These are phyloP conservation scores for Talinum fruticosum DNA, from an alignment of 148 eudicot species.

Conservation along the genomic window DNA sequence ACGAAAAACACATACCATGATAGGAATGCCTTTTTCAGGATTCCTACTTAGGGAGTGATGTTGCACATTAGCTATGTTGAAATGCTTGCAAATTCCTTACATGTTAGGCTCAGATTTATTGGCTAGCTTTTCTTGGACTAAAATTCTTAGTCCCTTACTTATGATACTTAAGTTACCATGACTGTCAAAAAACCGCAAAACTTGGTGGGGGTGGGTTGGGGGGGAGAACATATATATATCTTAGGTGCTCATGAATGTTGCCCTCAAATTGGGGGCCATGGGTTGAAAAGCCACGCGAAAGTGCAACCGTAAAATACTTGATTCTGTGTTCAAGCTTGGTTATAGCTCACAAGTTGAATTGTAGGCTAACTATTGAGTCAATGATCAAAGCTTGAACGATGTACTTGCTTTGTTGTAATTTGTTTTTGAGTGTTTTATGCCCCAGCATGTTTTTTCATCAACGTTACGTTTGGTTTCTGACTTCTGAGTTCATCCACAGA, in stretches of 20 bases:
- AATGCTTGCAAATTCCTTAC: background rate
- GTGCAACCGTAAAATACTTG: background rate
- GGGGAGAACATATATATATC: background rate
- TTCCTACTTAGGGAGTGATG: background rate
- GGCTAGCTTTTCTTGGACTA: background rate
- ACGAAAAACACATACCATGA: background rate
- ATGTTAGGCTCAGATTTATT: background rate
- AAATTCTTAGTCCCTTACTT: background rate
- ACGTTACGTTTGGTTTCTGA: background rate
- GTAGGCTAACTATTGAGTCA: background rate
- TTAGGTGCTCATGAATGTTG: too few relatives aligned
- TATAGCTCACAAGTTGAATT: background rate
- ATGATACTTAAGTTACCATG: background rate
- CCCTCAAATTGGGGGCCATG: background rate
- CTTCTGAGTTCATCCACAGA: slow-evolving; percentile 28
- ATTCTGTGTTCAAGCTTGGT: background rate
- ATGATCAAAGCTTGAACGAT: background rate
- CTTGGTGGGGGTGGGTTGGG: background rate
- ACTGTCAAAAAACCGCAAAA: background rate
- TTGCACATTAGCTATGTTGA: background rate
- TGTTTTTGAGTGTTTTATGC: background rate
- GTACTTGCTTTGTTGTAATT: background rate
- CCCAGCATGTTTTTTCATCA: background rate
- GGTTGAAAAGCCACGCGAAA: background rate
- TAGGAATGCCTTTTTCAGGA: background rate